phyloP scores from a whole-genome alignment of 345 rosid genomes.

The Passiflora organensis region DNA sequence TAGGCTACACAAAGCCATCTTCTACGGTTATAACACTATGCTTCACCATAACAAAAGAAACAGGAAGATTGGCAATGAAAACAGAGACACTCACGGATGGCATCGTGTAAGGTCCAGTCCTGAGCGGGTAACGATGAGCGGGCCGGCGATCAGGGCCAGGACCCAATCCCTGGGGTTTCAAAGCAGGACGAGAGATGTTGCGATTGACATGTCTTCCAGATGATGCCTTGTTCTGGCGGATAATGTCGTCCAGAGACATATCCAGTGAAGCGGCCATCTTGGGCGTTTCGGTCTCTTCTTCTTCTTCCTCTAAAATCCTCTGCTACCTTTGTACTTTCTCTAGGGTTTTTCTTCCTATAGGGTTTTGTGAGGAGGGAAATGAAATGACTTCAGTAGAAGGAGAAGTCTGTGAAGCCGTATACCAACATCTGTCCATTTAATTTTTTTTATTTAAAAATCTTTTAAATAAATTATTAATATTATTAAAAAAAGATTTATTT shows the following conservation, averaged over 20 bases:
- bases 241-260: slow-evolving; percentile 17
- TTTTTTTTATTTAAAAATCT: too few relatives aligned
- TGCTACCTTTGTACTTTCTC: background rate
- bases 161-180: background rate
- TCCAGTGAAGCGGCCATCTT: slow-evolving; percentile 9
- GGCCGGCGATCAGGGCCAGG: slow-evolving; percentile 10
- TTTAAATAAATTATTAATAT: too few relatives aligned
- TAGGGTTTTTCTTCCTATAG: background rate
- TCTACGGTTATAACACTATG: background rate
- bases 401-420: too few relatives aligned
- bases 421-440: too few relatives aligned
- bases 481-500: too few relatives aligned
- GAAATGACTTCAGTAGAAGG: too few relatives aligned
- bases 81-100: background rate
- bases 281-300: background rate
- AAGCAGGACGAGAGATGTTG: background rate
- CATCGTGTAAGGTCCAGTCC: slow-evolving; percentile 5
- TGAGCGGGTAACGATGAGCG: background rate
- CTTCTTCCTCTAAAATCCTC: background rate
- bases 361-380: background rate
- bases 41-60: background rate
- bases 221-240: background rate
- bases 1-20: background rate
- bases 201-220: background rate
- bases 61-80: background rate